Base-by-base conservation (phyloP, 2,329 filamentous ascomycete genomes). In the Clonostachys rosea region DNA sequence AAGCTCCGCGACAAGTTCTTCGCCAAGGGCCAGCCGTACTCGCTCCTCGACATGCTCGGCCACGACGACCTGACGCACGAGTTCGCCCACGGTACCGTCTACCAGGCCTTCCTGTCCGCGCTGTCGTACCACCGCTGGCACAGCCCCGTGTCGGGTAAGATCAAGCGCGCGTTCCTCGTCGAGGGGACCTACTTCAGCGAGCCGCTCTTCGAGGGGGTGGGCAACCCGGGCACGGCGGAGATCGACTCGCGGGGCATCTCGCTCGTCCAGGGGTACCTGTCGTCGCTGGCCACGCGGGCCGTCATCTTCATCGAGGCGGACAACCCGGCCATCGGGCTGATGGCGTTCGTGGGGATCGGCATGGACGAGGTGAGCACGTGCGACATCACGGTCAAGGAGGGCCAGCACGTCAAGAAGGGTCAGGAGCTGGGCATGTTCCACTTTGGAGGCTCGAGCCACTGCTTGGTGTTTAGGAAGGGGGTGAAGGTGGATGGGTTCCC, bases 311-410 rank as follows among this genome's bases (percentile, higher is more conserved):
- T 90, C 49, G 75, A 89, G 60, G 84, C 86, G 0, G 84, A 88
- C 52, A 84, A 87, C 52, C 70, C 74, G 2, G 71, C 70, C 2
- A 81, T 90, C 36, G 87, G 87, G 0, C 65, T 90, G 34, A 78
- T 91, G 72, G 83, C 76, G 0, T 86, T 90, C 52, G 68, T 91
- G 12, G 81, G 78, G 2, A 76, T 91, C 5, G 87, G 87, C 2
- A 90, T 91, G 87, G 83, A 82, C 40, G 87, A 91, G 64, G 86
- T 90, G 12, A 84, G 78, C 49, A 83, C 84, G 0, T 89, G 86
- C 56, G 84, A 89, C 45, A 82, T 88, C 43, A 86, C 80, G 0
- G 84, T 88, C 11, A 73, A 73, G 54, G 78, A 83, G 57, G 86
- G 84, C 0, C 75, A 89, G 59, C 73, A 75, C 45, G 59, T 91